Percentiles rank a stretch among this genome's conserved stretches.
These are phyloP conservation scores for Xenoacremonium recifei DNA, from an alignment of 2,329 filamentous ascomycete genomes.

Conservation along the genomic window DNA sequence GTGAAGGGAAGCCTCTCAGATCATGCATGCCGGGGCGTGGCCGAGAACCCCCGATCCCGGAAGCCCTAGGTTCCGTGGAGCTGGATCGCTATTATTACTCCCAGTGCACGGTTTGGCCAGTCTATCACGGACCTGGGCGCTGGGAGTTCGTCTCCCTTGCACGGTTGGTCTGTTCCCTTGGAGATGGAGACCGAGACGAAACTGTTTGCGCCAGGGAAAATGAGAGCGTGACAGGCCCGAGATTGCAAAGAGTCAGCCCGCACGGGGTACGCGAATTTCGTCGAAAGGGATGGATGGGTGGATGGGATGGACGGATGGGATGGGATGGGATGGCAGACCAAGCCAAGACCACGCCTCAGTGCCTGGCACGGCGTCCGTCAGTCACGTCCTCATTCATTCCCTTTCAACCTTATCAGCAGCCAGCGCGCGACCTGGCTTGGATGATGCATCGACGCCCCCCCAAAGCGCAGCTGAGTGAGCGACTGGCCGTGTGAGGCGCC, in stretches of 20 bases:
- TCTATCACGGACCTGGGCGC: slow-evolving; percentile 22
- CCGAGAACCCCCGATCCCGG: slow-evolving; percentile 16
- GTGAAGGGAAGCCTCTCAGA: background rate
- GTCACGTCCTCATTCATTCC: slow-evolving; percentile 13
- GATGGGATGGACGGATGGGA: too few species aligned
- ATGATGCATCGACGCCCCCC: slow-evolving; percentile 4
- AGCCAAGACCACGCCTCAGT: too few species aligned
- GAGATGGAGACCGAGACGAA: slow-evolving; percentile 16
- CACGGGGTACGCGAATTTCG: background rate
- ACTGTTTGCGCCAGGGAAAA: background rate
- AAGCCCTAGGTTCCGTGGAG: slow-evolving; percentile 13
- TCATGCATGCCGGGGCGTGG: background rate
- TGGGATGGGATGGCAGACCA: too few species aligned
- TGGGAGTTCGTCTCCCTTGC: slow-evolving; percentile 21
- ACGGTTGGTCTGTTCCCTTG: slow-evolving; percentile 18
- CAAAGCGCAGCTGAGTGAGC: slow-evolving; percentile 12
- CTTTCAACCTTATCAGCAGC: slow-evolving; percentile 22
- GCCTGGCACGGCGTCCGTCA: too few species aligned
- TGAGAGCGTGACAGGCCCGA: background rate
- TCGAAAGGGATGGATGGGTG: background rate
- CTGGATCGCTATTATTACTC: too few species aligned
- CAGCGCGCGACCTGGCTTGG: slow-evolving; percentile 7
- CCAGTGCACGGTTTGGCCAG: too few species aligned
- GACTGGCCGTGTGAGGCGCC: slow-evolving; percentile 2
- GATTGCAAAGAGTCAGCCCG: background rate